These are phyloP conservation scores for Aspergillus ostianus DNA, from an alignment of 495 filamentous ascomycete genomes.

Conservation along the genomic window DNA sequence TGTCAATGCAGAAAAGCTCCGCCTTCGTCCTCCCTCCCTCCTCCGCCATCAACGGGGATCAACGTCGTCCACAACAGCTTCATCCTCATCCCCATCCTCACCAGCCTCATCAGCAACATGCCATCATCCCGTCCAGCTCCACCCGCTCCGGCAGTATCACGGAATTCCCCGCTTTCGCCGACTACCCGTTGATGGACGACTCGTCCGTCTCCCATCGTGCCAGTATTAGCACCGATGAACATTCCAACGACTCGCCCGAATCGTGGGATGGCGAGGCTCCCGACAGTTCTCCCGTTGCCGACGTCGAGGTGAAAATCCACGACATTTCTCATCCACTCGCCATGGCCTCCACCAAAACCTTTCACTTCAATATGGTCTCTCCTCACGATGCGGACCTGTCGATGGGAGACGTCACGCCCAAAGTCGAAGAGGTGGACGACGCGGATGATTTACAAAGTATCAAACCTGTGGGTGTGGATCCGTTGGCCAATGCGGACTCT, in stretches of 20 bases:
- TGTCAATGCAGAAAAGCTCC: constrained; percentile 44
- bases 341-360: constrained; percentile 19
- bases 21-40: constrained; percentile 21
- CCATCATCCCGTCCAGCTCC: constrained; percentile 17
- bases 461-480: constrained; percentile 32
- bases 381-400: constrained; percentile 20
- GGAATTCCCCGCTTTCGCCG: constrained; percentile 23
- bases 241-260: constrained; percentile 36
- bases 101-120: constrained; percentile 19
- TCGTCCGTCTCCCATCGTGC: constrained; percentile 30
- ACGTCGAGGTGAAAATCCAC: constrained; percentile 25
- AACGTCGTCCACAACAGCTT: constrained; percentile 14
- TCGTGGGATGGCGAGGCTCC: constrained; percentile 33
- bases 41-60: constrained; percentile 16
- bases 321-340: constrained; percentile 17
- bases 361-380: constrained; percentile 20
- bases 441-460: constrained; percentile 36
- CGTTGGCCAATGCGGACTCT: constrained; percentile 19
- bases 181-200: constrained; percentile 28
- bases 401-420: constrained; percentile 32
- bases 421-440: constrained; percentile 48
- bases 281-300: constrained; percentile 24
- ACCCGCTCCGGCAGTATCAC: constrained; percentile 23
- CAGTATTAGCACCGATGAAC: constrained; percentile 40
- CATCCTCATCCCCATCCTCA: constrained; percentile 12